Evolutionary conservation across 2,329 filamentous ascomycete species (phyloP).

Genomic region (Fusarium abutilonis): DNA sequence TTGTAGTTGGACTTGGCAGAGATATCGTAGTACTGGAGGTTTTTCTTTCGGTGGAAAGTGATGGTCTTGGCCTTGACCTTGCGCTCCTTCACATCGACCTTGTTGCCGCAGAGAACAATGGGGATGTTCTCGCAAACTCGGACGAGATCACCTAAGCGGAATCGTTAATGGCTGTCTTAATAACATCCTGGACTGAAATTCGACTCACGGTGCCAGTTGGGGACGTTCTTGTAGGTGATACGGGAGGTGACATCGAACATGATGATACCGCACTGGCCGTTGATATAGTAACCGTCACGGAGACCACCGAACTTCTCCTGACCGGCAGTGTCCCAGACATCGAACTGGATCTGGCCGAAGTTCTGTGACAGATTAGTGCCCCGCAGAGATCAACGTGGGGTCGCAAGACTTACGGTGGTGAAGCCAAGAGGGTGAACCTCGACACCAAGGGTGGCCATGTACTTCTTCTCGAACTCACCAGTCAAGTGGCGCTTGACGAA

Average conservation of each 20-base stretch:
- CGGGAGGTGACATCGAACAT: constrained; percentile 99
- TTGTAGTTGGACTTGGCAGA: constrained; percentile 99
- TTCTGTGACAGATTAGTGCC: constrained; percentile 67
- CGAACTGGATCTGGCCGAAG: constrained; percentile 96
- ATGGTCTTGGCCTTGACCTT: constrained; percentile 99
- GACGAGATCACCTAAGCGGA: constrained; percentile 83
- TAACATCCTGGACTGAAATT: not conserved
- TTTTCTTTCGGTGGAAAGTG: constrained; percentile 99
- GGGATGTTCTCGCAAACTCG: constrained; percentile 99
- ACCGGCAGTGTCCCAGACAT: constrained; percentile 98
- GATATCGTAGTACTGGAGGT: constrained; percentile 99
- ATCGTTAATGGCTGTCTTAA: constrained; percentile 30
- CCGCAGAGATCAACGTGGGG: constrained; percentile 34
- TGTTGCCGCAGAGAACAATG: constrained; percentile 98
- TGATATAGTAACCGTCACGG: constrained; percentile 99
- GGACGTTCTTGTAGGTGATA: constrained; percentile 99
- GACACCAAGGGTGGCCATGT: constrained; percentile 99
- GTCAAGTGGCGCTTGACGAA: constrained; percentile 99
- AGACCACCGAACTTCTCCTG: constrained; percentile 99
- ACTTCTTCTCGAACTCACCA: constrained; percentile 99
- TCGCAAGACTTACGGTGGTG: constrained; percentile 81
- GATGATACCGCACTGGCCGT: constrained; percentile 99
- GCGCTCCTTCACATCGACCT: constrained; percentile 99
- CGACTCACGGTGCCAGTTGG: constrained; percentile 98
- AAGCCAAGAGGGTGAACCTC: constrained; percentile 99